Percentiles rank a stretch among this genome's conserved stretches.
phyloP scores from a whole-genome alignment of 805 yeast genomes.

The Kregervanrija fluxuum region DNA sequence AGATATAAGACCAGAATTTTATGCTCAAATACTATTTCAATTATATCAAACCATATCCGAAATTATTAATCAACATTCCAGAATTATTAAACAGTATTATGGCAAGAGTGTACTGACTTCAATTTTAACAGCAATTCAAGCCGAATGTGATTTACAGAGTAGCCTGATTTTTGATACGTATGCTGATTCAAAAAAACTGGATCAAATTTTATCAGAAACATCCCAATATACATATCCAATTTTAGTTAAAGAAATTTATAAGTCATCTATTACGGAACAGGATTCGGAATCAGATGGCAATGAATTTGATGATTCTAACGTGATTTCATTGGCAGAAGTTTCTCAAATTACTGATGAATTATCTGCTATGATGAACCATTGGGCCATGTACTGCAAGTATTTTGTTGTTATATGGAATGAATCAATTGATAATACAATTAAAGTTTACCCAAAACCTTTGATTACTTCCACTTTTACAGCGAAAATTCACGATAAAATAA shows the following conservation, averaged over 20 bases:
- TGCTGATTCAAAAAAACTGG: slow-evolving; percentile 62
- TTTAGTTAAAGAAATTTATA: slow-evolving; percentile 29
- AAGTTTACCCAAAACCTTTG: slow-evolving; percentile 46
- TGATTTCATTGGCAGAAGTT: slow-evolving; percentile 49
- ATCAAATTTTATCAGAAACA: slow-evolving; percentile 47
- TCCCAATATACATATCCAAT: slow-evolving; percentile 46
- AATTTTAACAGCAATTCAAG: slow-evolving; percentile 69
- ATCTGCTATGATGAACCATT: slow-evolving; percentile 71
- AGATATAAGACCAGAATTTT: slow-evolving; percentile 40
- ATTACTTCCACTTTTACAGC: slow-evolving; percentile 45
- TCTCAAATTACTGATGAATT: slow-evolving; percentile 66
- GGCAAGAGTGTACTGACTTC: slow-evolving; percentile 55
- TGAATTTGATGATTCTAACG: slow-evolving; percentile 21
- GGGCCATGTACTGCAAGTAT: slow-evolving; percentile 76
- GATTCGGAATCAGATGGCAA: slow-evolving; percentile 21
- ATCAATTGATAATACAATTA: slow-evolving; percentile 23
- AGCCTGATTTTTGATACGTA: slow-evolving; percentile 84
- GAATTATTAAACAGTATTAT: slow-evolving; percentile 67
- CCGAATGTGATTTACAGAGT: slow-evolving; percentile 89
- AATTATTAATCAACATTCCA: slow-evolving; percentile 81
- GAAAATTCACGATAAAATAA: slow-evolving; percentile 45
- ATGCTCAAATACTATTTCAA: slow-evolving; percentile 53
- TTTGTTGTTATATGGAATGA: slow-evolving; percentile 62
- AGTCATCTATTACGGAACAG: slow-evolving; percentile 22
- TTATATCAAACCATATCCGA: slow-evolving; percentile 79